These are phyloP conservation scores for Avena atlantica DNA, from an alignment of 176 grass and related monocot species.

Conservation along the genomic window DNA sequence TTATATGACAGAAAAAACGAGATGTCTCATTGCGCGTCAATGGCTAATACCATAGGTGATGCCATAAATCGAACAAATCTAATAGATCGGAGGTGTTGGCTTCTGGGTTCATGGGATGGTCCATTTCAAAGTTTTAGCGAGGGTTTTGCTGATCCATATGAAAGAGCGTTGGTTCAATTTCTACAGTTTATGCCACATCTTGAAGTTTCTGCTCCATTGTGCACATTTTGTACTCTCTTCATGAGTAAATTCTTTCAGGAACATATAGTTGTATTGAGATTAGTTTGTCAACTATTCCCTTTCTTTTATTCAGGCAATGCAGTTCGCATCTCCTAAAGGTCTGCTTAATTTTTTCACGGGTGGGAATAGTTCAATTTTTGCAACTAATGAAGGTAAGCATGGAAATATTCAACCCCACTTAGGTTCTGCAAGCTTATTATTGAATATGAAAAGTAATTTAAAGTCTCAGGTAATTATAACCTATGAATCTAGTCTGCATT, in stretches of 20 bases:
- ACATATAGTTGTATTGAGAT: background rate
- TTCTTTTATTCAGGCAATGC: constrained; percentile 76
- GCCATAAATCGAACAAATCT: background rate
- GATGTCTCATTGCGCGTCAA: background rate
- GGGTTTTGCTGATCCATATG: background rate
- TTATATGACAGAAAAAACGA: constrained; percentile 7
- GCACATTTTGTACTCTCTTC: constrained; percentile 6
- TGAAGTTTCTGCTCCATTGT: constrained; percentile 22
- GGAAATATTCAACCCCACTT: background rate
- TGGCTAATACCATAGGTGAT: constrained; percentile 25
- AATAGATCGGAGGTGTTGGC: constrained; percentile 10
- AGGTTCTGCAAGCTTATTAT: constrained; percentile 18
- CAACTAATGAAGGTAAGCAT: constrained; percentile 65
- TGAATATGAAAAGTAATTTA: constrained; percentile 12
- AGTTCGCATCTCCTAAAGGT: constrained; percentile 93
- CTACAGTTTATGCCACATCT: constrained; percentile 29
- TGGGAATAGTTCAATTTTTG: constrained; percentile 58
- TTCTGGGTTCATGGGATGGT: constrained; percentile 4
- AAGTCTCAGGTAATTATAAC: constrained; percentile 28
- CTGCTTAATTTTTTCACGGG: constrained; percentile 79
- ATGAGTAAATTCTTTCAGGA: constrained; percentile 2
- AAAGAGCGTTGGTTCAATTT: constrained; percentile 26
- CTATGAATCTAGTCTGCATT: background rate
- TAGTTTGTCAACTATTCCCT: background rate
- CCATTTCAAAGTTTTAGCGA: background rate